Evolutionary conservation across 257 asterid species (phyloP).

Genomic region (Solanum ossicruentum): DNA sequence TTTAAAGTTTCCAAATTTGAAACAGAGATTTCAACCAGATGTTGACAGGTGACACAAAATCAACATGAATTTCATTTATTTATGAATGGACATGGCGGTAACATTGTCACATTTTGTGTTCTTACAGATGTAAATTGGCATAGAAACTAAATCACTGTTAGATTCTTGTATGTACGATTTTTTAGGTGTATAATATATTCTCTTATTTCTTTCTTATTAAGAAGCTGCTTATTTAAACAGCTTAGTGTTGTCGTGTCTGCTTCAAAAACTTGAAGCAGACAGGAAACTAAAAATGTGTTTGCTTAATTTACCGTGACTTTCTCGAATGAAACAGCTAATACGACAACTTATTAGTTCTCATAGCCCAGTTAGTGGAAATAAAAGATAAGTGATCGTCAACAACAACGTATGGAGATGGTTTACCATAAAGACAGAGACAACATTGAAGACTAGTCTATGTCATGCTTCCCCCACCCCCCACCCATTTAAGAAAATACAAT

Average conservation of each 20-base stretch:
- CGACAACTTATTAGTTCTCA: background rate
- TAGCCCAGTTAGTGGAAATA: background rate
- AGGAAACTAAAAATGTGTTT: too few species aligned
- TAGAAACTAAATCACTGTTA: background rate
- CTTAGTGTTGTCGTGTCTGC: too few species aligned
- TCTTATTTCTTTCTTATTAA: too few species aligned
- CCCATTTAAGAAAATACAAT: background rate
- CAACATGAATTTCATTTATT: background rate
- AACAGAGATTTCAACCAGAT: background rate
- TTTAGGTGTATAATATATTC: background rate
- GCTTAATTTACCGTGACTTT: background rate
- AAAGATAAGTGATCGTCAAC: background rate
- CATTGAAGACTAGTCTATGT: background rate
- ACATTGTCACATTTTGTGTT: background rate
- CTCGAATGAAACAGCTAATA: background rate
- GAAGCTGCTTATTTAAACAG: too few species aligned
- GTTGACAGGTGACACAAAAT: background rate
- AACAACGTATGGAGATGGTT: background rate
- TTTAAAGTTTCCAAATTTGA: background rate
- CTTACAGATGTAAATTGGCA: background rate
- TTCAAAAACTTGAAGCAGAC: too few species aligned
- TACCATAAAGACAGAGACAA: background rate
- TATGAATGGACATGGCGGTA: background rate
- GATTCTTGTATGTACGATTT: background rate
- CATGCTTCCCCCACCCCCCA: background rate